Base-by-base conservation (phyloP, 2,329 filamentous ascomycete species). In the Gremmenia infestans region DNA sequence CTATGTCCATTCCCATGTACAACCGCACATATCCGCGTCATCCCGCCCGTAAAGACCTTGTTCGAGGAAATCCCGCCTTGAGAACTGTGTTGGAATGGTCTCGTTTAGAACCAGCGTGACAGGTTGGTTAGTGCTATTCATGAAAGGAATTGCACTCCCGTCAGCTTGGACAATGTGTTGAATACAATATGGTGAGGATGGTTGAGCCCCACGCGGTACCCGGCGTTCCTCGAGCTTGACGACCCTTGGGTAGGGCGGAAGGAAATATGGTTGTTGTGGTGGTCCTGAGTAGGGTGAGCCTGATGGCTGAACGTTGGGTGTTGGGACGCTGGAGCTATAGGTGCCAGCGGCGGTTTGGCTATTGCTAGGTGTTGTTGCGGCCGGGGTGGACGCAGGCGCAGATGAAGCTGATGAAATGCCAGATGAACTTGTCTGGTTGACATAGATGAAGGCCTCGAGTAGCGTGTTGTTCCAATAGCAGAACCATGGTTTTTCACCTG, bases 391-490 rank as follows among this genome's bases (percentile, higher is more conserved):
- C 42, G 39, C 39, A n/a, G 56, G 37, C 22, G 46, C n/a, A 25
- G 49, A 37, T 5, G 47, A 17, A n/a, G 50, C 40, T 17, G 22
- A 11, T 37, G 53, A 49, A 22, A 51, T 53, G 11, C 56, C 80
- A 73, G 67, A 54, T 40, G 54, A 57, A 37, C 61, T 68, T 5
- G 62, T 67, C 17, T 65, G 60, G 53, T 81, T 77, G 52, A 82
- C 74, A 64, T 87, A 89, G 48, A 89, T 78, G 69, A 87, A 88
- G 39, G 81, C 80, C 68, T 88, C 85, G 50, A 88, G 75, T 52
- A 83, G 76, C 0, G 85, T 88, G 14, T 76, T 73, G 66, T 88
- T 88, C 83, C 84, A 89, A 67, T 80, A 81, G 69, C 85, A 89
- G 64, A 83, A 86, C 85, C 85, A 89, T 2, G 85, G 83, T 56